These are phyloP conservation scores for Naegleria gruberi DNA, from an alignment of 208 protist genomes.

Conservation along the genomic window DNA sequence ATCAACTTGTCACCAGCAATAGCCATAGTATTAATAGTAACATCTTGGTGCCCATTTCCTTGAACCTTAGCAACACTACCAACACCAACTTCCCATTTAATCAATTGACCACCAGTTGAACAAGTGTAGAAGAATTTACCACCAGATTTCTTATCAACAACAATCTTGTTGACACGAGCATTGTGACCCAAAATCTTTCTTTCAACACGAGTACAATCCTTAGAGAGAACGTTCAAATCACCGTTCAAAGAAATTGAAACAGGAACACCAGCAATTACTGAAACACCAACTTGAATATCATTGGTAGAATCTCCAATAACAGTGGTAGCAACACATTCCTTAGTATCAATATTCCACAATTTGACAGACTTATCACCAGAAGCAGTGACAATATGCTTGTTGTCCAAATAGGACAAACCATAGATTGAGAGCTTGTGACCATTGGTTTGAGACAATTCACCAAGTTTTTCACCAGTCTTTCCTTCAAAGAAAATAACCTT, in stretches of 20 bases:
- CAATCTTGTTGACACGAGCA: background rate
- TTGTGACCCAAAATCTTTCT: background rate
- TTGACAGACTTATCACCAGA: constrained; percentile 43
- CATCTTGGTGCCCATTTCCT: too few relatives aligned
- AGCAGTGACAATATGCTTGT: constrained; percentile 28
- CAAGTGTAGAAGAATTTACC: background rate
- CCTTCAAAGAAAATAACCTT: constrained; percentile 41
- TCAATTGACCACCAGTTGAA: background rate
- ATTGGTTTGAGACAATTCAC: constrained; percentile 8
- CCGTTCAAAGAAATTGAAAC: background rate
- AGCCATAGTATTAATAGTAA: background rate
- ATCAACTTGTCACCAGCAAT: background rate
- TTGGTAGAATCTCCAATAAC: background rate
- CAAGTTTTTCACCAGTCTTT: constrained; percentile 39
- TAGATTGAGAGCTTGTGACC: constrained; percentile 50
- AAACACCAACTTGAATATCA: constrained; percentile 18
- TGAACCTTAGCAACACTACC: background rate
- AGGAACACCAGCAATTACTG: background rate
- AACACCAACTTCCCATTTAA: background rate
- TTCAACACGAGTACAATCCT: background rate
- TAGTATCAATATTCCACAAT: constrained; percentile 34
- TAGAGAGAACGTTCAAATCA: background rate
- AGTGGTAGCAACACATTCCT: background rate
- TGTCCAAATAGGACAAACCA: background rate
- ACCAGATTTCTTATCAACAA: background rate